Base-by-base conservation (phyloP, 345 rosid genomes). In the Boechera stricta region DNA sequence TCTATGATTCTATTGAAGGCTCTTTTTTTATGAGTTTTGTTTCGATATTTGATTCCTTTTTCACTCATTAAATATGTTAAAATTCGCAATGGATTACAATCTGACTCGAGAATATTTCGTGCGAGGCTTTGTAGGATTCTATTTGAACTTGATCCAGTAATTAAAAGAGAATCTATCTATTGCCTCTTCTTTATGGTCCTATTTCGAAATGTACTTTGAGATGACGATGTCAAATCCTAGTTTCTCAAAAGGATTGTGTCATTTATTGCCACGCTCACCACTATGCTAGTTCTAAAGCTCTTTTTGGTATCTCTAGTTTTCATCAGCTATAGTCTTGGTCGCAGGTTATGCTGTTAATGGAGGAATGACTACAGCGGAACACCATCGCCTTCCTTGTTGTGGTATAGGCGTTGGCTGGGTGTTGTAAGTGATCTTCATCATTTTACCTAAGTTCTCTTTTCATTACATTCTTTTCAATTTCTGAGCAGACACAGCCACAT, bases 401-500 rank as follows among this genome's bases (percentile, higher is more conserved):
- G 81, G 77, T 5, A 31, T 78, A 24, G 81, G 81, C 49, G 15
- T 78, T 66, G 81, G 81, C 5, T 78, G 81, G 81, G 38, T 58
- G 15, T 51, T 78, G 81, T 78, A 72, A 72, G 77, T 65, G 42
- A 8, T 12, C 56, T 31, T 51, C 10, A 32, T 69, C 74, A 38
- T 57, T 51, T 68, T 41, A 51, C 67, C 29, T 49, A 16, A 49
- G 0, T 51, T 31, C 31, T 68, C 24, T 16, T 60, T 39, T 76
- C 6, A 32, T 26, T 45, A 64, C n/a, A 47, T 71, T 32, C 49
- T 71, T 64, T 44, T 45, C 44, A 36, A 1, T 28, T 35, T 69
- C 18, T 61, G 24, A 62, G 52, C 15, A 35, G 31, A 67, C 51
- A 57, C 5, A 45, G 15, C 39, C 72, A 42, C 58, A 55, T 21